A percentile compares a stretch with the other conserved stretches of the same genome.
phyloP scores from a whole-genome alignment of 495 filamentous ascomycete genomes.

The Astrocystis sublimbata region DNA sequence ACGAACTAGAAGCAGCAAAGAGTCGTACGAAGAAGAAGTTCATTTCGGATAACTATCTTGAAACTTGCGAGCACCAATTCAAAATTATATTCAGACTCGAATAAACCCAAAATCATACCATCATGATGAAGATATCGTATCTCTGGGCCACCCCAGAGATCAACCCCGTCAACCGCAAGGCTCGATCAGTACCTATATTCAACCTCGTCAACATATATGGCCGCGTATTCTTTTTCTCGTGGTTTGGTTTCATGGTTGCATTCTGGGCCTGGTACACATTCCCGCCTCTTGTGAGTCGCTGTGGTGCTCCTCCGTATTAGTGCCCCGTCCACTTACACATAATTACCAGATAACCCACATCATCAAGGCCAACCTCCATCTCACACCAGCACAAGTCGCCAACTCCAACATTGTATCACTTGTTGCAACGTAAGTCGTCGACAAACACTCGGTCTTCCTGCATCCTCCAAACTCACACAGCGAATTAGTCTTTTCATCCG shows the following conservation, averaged over 20 bases:
- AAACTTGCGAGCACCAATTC: neutral
- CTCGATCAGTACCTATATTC: conserved; percentile 74
- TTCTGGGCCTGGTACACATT: conserved; percentile 94
- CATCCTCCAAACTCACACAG: conserved; percentile 12
- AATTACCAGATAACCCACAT: conserved; percentile 64
- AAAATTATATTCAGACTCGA: neutral
- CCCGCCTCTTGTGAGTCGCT: conserved; percentile 69
- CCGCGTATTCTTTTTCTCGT: conserved; percentile 90
- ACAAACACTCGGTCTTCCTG: neutral
- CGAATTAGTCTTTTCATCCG: conserved; percentile 69
- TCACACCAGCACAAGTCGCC: conserved; percentile 70
- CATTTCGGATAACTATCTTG: neutral
- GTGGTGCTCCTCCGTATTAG: neutral
- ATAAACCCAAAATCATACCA: neutral
- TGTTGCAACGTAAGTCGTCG: conserved; percentile 68
- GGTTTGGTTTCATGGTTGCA: conserved; percentile 93
- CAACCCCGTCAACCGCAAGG: conserved; percentile 80
- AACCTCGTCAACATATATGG: conserved; percentile 81
- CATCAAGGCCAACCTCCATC: conserved; percentile 73
- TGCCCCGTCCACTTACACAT: conserved; percentile 21
- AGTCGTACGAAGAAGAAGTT: neutral
- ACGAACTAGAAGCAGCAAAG: neutral
- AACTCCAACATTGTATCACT: conserved; percentile 94
- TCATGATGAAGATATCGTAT: conserved; percentile 41
- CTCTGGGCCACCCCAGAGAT: conserved; percentile 62